Evolutionary conservation across 1,284 basidiomycete species (phyloP), one percentile per base, ranked within the genome.

Genomic region (Trichosporon asahii): DNA sequence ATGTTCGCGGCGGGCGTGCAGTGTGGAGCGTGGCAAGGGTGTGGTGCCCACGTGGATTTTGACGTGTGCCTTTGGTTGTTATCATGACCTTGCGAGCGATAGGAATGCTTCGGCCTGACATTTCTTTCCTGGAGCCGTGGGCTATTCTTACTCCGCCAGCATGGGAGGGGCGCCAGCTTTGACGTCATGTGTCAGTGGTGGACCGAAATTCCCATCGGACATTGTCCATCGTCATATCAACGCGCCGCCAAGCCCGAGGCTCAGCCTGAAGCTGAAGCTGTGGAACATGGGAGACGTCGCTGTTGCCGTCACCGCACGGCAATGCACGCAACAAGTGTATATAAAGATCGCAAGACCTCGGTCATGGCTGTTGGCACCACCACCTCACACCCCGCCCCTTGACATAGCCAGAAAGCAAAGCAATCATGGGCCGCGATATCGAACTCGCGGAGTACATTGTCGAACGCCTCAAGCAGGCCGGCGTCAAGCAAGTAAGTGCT

Each of bases 381-480:
- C 15, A 21, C 29, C 29, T 33, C 14, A n/a, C 21, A 6, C 31
- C 64, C 25, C 25, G 21, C 27, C 18, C 60, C 9, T 29, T 6
- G n/a, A 25, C 21, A n/a, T n/a, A n/a, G n/a, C 33, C 23, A 21
- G 33, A 64, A 15, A 64, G 11, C 29, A 35, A 21, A 15, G 25
- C 18, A 23, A 53, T 6, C 49, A 53, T 69, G 68, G 12, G 53
- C 7, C 57, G 63, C 27, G 64, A 69, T 27, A 71, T 73, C 40
- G 61, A 67, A 23, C 66, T 73, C 33, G 72, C 72, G 5, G 82
- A 88, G 65, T 94, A 93, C 78, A 86, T 94, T 67, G 86, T 93
- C 65, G 84, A 89, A 61, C 85, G 92, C 68, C 73, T 83, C 69
- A 84, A 84, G 80, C 80, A 83, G 74, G 89, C 82, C 66, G 88